Evolutionary conservation across 2,329 filamentous ascomycete species (phyloP).

Genomic region (Colletotrichum shisoi): DNA sequence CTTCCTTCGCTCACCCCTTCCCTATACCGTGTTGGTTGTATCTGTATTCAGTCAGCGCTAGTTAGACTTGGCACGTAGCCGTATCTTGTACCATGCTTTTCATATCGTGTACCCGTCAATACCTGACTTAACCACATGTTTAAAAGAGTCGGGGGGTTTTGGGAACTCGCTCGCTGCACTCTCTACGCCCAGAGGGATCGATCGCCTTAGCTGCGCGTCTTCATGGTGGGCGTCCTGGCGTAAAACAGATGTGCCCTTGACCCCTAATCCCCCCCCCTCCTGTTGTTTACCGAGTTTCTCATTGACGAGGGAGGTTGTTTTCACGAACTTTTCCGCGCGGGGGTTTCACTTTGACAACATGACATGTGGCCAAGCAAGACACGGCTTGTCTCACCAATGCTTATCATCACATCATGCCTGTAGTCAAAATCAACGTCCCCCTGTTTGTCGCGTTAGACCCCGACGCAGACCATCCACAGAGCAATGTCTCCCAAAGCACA

Average conservation of each 20-base stretch:
- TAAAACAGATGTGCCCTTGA: no score
- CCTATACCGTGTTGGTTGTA: no score
- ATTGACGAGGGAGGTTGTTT: slow-evolving; percentile 7
- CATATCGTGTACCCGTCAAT: no score
- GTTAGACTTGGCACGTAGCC: no score
- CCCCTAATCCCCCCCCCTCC: neutral
- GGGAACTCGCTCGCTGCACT: no score
- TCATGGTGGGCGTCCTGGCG: no score
- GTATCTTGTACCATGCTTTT: no score
- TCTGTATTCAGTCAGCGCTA: no score
- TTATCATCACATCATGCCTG: neutral
- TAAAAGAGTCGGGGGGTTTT: no score
- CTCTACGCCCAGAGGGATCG: no score
- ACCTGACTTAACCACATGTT: no score
- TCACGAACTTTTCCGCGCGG: neutral
- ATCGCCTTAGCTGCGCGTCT: no score
- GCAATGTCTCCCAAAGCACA: neutral
- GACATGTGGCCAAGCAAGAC: neutral
- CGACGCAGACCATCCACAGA: neutral
- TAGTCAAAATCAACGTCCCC: neutral
- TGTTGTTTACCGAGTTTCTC: slow-evolving; percentile 11
- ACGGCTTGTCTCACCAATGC: neutral
- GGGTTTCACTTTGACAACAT: slow-evolving; percentile 5
- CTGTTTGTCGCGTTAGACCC: neutral
- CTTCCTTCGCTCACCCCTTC: neutral